These are phyloP conservation scores for Croton laevigatus DNA, from an alignment of 441 rosid species.

Conservation along the genomic window DNA sequence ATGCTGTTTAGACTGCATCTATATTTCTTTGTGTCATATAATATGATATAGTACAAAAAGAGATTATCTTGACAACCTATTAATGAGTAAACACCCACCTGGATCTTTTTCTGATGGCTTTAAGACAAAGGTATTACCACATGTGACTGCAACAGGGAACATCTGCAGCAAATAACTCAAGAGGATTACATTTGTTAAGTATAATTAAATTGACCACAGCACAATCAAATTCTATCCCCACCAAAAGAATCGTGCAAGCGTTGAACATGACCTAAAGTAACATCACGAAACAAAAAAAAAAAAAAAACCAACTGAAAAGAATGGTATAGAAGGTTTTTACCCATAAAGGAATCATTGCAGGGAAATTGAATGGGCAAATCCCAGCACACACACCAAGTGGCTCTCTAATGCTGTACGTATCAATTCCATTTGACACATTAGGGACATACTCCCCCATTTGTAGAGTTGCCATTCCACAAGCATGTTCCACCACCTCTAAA, in stretches of 20 bases:
- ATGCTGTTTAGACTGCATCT: background rate
- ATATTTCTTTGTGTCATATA: background rate
- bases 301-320: constrained; percentile 10
- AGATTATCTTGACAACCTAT: background rate
- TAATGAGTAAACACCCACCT: constrained; percentile 39
- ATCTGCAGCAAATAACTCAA: constrained; percentile 49
- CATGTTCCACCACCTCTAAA: constrained; percentile 93
- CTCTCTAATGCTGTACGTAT: constrained; percentile 82
- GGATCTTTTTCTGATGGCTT: constrained; percentile 99
- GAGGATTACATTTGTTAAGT: background rate
- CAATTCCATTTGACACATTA: constrained; percentile 87
- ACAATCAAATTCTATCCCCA: background rate
- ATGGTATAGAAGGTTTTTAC: constrained; percentile 33
- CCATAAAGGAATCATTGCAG: constrained; percentile 99
- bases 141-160: constrained; percentile 90
- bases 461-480: constrained; percentile 89
- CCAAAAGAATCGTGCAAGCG: background rate
- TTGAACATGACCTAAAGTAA: background rate
- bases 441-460: constrained; percentile 95
- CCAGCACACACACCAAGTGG: constrained; percentile 97
- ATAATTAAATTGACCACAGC: background rate
- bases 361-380: constrained; percentile 93
- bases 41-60: background rate
- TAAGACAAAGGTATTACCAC: constrained; percentile 86
- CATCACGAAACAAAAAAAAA: background rate